phyloP scores from a whole-genome alignment of 2,329 filamentous ascomycete genomes.

The Plenodomus lindquistii region DNA sequence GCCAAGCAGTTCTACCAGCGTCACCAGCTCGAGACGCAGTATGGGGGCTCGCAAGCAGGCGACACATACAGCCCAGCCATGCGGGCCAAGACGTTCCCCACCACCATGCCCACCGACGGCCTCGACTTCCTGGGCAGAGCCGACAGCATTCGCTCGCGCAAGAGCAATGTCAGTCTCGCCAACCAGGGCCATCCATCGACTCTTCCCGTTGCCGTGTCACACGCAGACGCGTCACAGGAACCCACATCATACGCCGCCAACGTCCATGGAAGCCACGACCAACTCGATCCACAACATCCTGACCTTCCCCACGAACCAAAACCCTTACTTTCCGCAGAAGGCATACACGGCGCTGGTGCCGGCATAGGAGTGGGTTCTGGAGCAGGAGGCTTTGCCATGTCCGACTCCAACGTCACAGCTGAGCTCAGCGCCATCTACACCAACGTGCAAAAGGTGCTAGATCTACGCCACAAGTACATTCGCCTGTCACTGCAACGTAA shows the following conservation, averaged over 20 bases:
- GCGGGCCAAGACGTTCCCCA: slow-evolving; percentile 50
- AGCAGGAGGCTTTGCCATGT: slow-evolving; percentile 66
- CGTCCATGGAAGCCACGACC: slow-evolving; percentile 10
- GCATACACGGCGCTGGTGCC: slow-evolving; percentile 61
- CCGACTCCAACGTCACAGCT: slow-evolving; percentile 77
- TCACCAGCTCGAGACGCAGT: slow-evolving; percentile 68
- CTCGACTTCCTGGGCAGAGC: slow-evolving; percentile 42
- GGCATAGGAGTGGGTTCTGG: slow-evolving; percentile 65
- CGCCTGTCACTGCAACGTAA: slow-evolving; percentile 79
- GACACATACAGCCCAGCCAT: slow-evolving; percentile 48
- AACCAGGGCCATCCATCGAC: slow-evolving; percentile 32
- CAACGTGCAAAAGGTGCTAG: slow-evolving; percentile 87
- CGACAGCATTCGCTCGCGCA: slow-evolving; percentile 49
- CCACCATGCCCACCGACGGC: slow-evolving; percentile 43
- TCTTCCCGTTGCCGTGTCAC: slow-evolving; percentile 34
- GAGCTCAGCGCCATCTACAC: slow-evolving; percentile 86
- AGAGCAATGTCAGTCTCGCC: slow-evolving; percentile 41
- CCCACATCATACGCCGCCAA: slow-evolving; percentile 24
- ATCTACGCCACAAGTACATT: slow-evolving; percentile 88
- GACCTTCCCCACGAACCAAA: slow-evolving; percentile 60
- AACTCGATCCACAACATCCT: slow-evolving; percentile 50
- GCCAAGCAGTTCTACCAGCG: slow-evolving; percentile 95
- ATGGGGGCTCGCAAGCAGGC: slow-evolving; percentile 46
- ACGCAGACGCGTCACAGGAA: slow-evolving; percentile 35
- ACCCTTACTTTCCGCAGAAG: slow-evolving; percentile 58